These are phyloP conservation scores for Verticillium isaacii DNA, from an alignment of 2,329 filamentous ascomycete species.

Conservation along the genomic window DNA sequence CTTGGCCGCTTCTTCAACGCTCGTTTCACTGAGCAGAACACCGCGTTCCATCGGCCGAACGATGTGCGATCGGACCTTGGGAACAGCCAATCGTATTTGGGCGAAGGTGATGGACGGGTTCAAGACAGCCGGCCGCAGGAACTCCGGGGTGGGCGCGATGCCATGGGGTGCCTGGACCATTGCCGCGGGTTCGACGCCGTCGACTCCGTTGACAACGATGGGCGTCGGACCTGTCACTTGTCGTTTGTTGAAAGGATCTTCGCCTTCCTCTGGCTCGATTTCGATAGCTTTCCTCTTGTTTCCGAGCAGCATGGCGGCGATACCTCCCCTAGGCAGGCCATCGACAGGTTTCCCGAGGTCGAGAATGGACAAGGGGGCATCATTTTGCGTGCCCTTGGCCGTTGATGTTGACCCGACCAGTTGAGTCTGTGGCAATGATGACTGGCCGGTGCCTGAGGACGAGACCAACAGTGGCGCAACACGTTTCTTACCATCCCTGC, in stretches of 20 bases:
- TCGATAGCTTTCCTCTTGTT: constrained; percentile 83
- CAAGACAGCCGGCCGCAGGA: constrained; percentile 79
- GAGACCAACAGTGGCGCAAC: constrained; percentile 90
- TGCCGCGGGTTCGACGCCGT: constrained; percentile 74
- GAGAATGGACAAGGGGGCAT: constrained; percentile 74
- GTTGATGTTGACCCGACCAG: constrained; percentile 71
- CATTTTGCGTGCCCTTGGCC: constrained; percentile 54
- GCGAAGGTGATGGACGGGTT: constrained; percentile 78
- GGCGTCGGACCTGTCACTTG: constrained; percentile 63
- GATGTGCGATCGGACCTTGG: constrained; percentile 79
- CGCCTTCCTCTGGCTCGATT: constrained; percentile 72
- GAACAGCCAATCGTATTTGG: constrained; percentile 81
- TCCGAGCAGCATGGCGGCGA: constrained; percentile 79
- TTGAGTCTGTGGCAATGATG: constrained; percentile 83
- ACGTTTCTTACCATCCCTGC: constrained; percentile 94
- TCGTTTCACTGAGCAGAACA: constrained; percentile 46
- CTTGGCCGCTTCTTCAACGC: constrained; percentile 57
- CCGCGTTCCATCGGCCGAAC: constrained; percentile 73
- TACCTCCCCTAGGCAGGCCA: constrained; percentile 82
- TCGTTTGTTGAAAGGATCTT: constrained; percentile 47
- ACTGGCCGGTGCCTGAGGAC: constrained; percentile 79
- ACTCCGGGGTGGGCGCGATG: constrained; percentile 69
- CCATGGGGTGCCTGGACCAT: constrained; percentile 55
- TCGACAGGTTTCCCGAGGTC: constrained; percentile 94
- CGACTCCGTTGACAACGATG: constrained; percentile 70